Percentiles rank a stretch among this genome's conserved stretches.
phyloP scores from a whole-genome alignment of 768 basidiomycete species.

The Tephrocybe sp. region DNA sequence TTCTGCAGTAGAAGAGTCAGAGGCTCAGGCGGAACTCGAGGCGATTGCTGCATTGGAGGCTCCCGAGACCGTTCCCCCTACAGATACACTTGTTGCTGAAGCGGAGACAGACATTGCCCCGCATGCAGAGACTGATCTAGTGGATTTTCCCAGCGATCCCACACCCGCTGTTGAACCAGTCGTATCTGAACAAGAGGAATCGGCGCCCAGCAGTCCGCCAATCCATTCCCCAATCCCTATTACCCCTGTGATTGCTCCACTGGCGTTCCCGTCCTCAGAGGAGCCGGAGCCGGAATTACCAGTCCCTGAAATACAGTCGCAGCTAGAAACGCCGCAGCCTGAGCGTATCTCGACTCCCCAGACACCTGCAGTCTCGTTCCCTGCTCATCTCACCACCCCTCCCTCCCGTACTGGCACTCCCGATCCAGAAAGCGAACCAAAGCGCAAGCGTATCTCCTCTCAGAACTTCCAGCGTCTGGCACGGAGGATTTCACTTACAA shows the following conservation, averaged over 20 bases:
- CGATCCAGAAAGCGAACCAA: constrained; percentile 71
- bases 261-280: constrained; percentile 31
- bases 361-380: constrained; percentile 65
- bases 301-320: neutral
- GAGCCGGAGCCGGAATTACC: neutral
- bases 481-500: constrained; percentile 66
- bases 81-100: constrained; percentile 7
- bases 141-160: constrained; percentile 13
- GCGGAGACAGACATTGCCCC: constrained; percentile 9
- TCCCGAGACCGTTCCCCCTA: constrained; percentile 7
- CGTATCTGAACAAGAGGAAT: constrained; percentile 17
- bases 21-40: constrained; percentile 10
- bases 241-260: constrained; percentile 16
- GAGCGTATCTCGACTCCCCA: constrained; percentile 18
- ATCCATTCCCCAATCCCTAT: constrained; percentile 14
- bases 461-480: constrained; percentile 87
- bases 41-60: neutral
- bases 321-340: constrained; percentile 17
- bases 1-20: constrained; percentile 36
- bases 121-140: neutral
- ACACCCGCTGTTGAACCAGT: constrained; percentile 29
- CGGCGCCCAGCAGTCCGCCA: constrained; percentile 13
- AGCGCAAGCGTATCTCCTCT: constrained; percentile 78
- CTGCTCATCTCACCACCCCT: constrained; percentile 52
- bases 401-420: constrained; percentile 73